A percentile compares a stretch with the other conserved stretches of the same genome.
Conservation (phyloP, 176 grass and related monocot genomes). For the Juncus inflexus region DNA sequence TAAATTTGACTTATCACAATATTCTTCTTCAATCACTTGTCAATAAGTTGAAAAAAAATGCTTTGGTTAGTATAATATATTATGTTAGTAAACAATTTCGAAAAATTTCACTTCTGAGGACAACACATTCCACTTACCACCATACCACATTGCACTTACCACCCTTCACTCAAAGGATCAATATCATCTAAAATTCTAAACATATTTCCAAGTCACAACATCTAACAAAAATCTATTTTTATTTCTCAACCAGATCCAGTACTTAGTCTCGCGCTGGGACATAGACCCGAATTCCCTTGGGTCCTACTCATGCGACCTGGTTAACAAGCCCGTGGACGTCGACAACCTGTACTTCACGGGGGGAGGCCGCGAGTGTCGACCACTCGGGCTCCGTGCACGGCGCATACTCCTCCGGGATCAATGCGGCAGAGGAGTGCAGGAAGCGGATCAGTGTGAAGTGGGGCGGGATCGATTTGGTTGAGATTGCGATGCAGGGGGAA, state of each 20-base stretch:
- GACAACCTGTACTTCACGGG: conserved; percentile 85
- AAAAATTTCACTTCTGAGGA: too few relatives aligned
- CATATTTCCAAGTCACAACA: too few relatives aligned
- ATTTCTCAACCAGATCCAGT: conserved; percentile 43
- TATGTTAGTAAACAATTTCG: too few relatives aligned
- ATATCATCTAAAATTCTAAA: too few relatives aligned
- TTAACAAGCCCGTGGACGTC: conserved; percentile 72
- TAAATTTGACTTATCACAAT: too few relatives aligned
- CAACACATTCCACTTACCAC: too few relatives aligned
- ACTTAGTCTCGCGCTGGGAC: conserved; percentile 73
- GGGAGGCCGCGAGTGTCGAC: conserved; percentile 66
- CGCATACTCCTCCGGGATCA: conserved; percentile 74
- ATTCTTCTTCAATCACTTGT: too few relatives aligned
- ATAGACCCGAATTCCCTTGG: conserved; percentile 63
- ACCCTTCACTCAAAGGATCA: too few relatives aligned
- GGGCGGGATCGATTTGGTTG: conserved; percentile 61
- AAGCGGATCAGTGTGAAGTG: conserved; percentile 44
- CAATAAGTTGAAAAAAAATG: too few relatives aligned
- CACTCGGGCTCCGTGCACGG: conserved; percentile 90
- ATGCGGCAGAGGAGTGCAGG: conserved; percentile 60
- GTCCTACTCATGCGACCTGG: conserved; percentile 81
- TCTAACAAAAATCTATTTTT: too few relatives aligned
- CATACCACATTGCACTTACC: too few relatives aligned
- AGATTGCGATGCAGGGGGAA: conserved; percentile 54
- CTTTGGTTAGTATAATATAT: too few relatives aligned